Base-by-base conservation (phyloP, 2,329 filamentous ascomycete genomes). In the Corynespora cassiicola region DNA sequence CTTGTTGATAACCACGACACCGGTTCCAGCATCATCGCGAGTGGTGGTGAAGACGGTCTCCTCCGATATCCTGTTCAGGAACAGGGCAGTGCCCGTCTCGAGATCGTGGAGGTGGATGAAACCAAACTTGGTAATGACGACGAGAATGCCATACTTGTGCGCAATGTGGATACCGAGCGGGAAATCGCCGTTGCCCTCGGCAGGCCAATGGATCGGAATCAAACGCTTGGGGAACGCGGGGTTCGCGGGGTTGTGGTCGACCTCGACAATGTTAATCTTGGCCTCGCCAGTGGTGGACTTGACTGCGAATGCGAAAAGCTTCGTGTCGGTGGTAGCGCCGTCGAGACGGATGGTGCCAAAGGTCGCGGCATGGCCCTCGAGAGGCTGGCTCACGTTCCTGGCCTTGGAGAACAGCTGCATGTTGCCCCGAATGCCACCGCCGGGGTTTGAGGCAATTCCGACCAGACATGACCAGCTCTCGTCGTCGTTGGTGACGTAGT, bases 1-100 rank as follows among this genome's bases (percentile, higher is more conserved):
- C 63, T 95, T 86, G 76, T 99, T 99, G 67, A 99, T 92, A 56
- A 90, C 90, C 36, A 99, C 81, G 48, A 99, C 87, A 58, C 95
- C 95, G 29, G 86, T 83, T 12, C 90, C 95, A 15, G 90, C 85
- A 37, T 81, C 80, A 67, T 99, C 94, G 22, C 85, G 76, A 30
- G 89, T 87, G 14, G 91, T 96, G 17, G 92, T 95, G 75, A 99
- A 99, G 68, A 99, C 97, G 17, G 94, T 99, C 68, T 99, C 94
- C 76, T 90, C 96, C 21, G 94, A 99, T 63, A 99, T 99, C 58
- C 95, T 87, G 79, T 99, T 99, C 90, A 99, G 95, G 81, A 96
- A 99, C 66, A 99, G 94, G 68, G 90, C 95, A 9, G 87, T 88
- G 42, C 89, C 95, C 6, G 88, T 94, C 76, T 99, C 95, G 40